phyloP scores from a whole-genome alignment of 495 filamentous ascomycete species.

The Friedmanniomyces simplex region DNA sequence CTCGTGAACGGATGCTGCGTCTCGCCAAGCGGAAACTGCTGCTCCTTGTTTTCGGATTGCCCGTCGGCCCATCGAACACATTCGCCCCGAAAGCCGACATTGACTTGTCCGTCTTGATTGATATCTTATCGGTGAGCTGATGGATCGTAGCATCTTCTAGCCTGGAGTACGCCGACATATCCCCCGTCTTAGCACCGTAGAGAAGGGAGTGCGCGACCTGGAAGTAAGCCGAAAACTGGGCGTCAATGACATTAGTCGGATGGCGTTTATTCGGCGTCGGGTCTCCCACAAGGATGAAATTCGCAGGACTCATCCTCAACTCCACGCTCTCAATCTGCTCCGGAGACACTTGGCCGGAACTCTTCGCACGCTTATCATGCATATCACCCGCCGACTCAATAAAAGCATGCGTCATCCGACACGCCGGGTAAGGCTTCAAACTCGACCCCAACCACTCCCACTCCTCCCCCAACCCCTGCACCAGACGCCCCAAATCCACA shows the following conservation, averaged over 20 bases:
- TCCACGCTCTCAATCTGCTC: slow-evolving; percentile 14
- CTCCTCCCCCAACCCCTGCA: slow-evolving; percentile 14
- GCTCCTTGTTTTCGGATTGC: slow-evolving; percentile 4
- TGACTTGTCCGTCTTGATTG: slow-evolving; percentile 3
- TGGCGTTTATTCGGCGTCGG: slow-evolving; percentile 25
- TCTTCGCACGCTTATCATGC: neutral
- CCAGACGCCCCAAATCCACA: slow-evolving; percentile 11
- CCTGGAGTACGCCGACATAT: slow-evolving; percentile 14
- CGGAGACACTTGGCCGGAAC: neutral
- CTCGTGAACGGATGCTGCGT: slow-evolving; percentile 21
- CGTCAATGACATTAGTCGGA: slow-evolving; percentile 23
- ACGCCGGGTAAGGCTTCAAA: slow-evolving; percentile 25
- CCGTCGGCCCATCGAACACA: slow-evolving; percentile 21
- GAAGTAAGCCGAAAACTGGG: slow-evolving; percentile 24
- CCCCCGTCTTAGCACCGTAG: slow-evolving; percentile 21
- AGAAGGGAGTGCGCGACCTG: slow-evolving; percentile 19
- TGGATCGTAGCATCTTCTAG: slow-evolving; percentile 14
- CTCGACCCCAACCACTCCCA: slow-evolving; percentile 14
- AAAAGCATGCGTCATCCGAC: slow-evolving; percentile 24
- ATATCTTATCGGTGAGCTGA: slow-evolving; percentile 17
- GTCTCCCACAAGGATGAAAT: slow-evolving; percentile 21
- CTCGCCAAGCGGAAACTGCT: slow-evolving; percentile 23
- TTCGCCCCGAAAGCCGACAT: slow-evolving; percentile 13
- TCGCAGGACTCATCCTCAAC: slow-evolving; percentile 14
- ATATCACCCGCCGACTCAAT: slow-evolving; percentile 21